Base-by-base conservation (phyloP, 1,284 basidiomycete species). In the Papiliotrema laurentii region DNA sequence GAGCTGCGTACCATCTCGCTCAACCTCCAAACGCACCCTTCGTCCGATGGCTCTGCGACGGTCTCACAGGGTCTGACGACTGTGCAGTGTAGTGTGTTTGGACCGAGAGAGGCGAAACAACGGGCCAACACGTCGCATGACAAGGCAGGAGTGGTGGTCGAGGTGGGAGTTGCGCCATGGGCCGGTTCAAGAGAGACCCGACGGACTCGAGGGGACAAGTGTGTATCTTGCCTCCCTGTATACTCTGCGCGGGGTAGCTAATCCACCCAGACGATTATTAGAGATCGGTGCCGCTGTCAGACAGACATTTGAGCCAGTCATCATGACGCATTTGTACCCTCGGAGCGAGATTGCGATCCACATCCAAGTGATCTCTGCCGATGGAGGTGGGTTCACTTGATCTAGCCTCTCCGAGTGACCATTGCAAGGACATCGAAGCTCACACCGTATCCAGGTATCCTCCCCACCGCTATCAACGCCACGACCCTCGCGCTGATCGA, bases 391-490 rank as follows among this genome's bases (percentile, higher is more conserved):
- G 74, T 71, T 9, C 10, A 33, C 39, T 45, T 22, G 27, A 22
- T 13, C 6, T 24, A 16, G 24, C 9, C 9, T 21, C 25, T 19
- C 28, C 40, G 14, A 10, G 16, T 16, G 14, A 7, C 14, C 18
- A 11, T 18, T 7, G 27, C 36, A n/a, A n/a, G n/a, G n/a, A n/a
- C n/a, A 30, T 22, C 31, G 9, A 30, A 19, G 7, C 43, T 30
- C 9, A 30, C 13, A 44, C 7, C 18, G 11, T n/a, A n/a, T 21
- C 26, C 35, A 79, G 87, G 88, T 0, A 78, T 97, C 33, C 80
- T 98, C n/a, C 87, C 90, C 47, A 85, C 92, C 4, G 87, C 90
- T 56, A 89, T 98, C 66, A 98, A 98, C 71, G 92, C 86, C 21
- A 89, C 91, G 1, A 94, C 92, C 4, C 81, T 98, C 37, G 91